Base-by-base conservation (phyloP, 345 rosid genomes). In the Eucalyptus regnans region DNA sequence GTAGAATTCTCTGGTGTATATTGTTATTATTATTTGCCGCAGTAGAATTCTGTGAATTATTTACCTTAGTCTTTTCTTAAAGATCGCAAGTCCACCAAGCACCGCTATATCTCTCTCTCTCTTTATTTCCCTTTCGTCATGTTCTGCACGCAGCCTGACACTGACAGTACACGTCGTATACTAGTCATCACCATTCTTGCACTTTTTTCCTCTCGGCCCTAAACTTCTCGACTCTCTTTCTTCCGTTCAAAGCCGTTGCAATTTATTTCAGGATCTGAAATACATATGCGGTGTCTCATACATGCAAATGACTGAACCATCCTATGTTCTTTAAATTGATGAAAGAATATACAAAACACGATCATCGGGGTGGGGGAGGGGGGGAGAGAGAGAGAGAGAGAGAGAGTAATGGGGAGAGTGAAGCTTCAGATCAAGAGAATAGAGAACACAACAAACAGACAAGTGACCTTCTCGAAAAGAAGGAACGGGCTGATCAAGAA, bases 401-500 rank as follows among this genome's bases (percentile, higher is more conserved):
- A 87, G 86, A 12, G 27, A 3, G 84, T 33, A 33, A 94, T 93
- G 95, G 96, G 95, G 71, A 91, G 96, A 43, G 94, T 90, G 64
- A 94, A 92, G 87, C 50, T 94, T 37, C 93, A 93, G 89, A 88
- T 95, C 83, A 95, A 93, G 92, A 91, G 92, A 86, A 91, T 94
- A 54, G 95, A 94, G 89, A 95, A 92, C 46, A 90, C 86, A 31
- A 93, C 95, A 25, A 94, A 91, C 86, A 89, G 95, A 52, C 94
- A 95, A 31, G 92, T 94, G 56, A 94, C 96, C 62, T 94, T 93
- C 89, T 95, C 84, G 29, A 76, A 76, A 76, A 76, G 84, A 41
- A 41, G 84, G 12, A 76, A 41, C 48, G 84, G 84, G 84, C 84
- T 76, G 84, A 37, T 41, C 84, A 76, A 76, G 48, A 76, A 76